Base-by-base conservation (phyloP, 2,329 filamentous ascomycete genomes). In the Sporothrix variecibatus region DNA sequence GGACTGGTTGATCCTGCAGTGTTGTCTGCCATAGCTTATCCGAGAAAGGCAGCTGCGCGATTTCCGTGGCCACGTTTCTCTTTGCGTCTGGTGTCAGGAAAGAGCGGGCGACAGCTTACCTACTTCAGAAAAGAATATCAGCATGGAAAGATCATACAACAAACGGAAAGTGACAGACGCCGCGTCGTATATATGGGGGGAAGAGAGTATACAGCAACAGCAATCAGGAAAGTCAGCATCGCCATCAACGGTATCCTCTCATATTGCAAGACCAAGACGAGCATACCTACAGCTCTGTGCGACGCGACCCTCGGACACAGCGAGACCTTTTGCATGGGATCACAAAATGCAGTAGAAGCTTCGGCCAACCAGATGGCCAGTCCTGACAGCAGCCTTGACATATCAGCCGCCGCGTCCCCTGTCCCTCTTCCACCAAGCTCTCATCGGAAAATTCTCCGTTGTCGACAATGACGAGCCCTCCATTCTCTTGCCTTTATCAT, bases 341-440 rank as follows among this genome's bases (percentile, higher is more conserved):
- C n/a, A 67, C n/a, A 53, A 70, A 15, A 38, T 34, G 34, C 4
- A 34, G 8, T 34, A 34, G 15, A 38, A 40, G 28, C 28, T 15
- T 9, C 2, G n/a, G 20, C 46, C 64, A 67, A 15, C n/a, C 62
- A 67, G 38, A 43, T 7, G 20, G 15, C 65, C 43, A 34, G 40
- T 26, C 65, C 28, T 69, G 65, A 43, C 67, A 56, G n/a, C 49
- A 56, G n/a, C 49, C 49, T 26, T 68, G 68, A 26, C 68, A 70
- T 34, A n/a, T 49, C 69, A 46, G 53, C 69, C 26, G 9, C 67
- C 28, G 12, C 15, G 23, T 31, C 43, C 28, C 46, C 43, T 68
- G 26, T 49, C 65, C 8, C 7, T 6, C 43, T 43, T 51, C 17
- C 34, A n/a, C 51, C 51, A 43, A 58, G 23, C 7, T 26, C 26